Percentiles rank a stretch among this genome's conserved stretches.
These are phyloP conservation scores for Mortierella sp. DNA, from an alignment of 371 early-diverging fungal genomes.

Conservation along the genomic window DNA sequence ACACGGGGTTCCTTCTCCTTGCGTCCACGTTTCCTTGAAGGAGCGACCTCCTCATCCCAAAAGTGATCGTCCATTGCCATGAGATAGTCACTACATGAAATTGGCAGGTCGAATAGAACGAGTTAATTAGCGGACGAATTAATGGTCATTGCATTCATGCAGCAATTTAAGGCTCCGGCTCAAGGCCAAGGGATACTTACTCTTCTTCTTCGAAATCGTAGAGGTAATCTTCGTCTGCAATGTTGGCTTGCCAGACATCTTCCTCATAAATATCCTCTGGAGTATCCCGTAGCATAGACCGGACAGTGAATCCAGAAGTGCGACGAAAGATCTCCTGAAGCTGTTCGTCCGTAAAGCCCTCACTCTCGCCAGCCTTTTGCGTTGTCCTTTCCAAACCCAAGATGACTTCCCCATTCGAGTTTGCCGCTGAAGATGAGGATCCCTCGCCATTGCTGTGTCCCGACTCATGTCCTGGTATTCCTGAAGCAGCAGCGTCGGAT, in stretches of 20 bases:
- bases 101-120: neutral
- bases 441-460: constrained; percentile 16
- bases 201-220: constrained; percentile 88
- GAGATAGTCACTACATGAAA: constrained; percentile 74
- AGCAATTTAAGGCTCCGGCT: neutral
- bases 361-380: constrained; percentile 15
- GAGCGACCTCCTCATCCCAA: constrained; percentile 80
- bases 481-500: constrained; percentile 9
- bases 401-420: constrained; percentile 29
- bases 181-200: constrained; percentile 58
- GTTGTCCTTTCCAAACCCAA: constrained; percentile 27
- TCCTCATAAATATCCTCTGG: constrained; percentile 80
- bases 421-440: neutral
- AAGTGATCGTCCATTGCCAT: constrained; percentile 85
- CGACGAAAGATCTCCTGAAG: constrained; percentile 91
- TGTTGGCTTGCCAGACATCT: constrained; percentile 83
- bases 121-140: constrained; percentile 4
- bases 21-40: constrained; percentile 49
- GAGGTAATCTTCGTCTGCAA: constrained; percentile 71
- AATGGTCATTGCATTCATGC: neutral
- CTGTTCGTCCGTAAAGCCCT: constrained; percentile 81
- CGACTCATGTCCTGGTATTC: constrained; percentile 13
- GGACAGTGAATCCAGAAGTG: constrained; percentile 91
- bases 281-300: constrained; percentile 73
- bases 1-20: constrained; percentile 56